phyloP scores from a whole-genome alignment of 2,329 filamentous ascomycete genomes.

The Phialophora verrucosa region DNA sequence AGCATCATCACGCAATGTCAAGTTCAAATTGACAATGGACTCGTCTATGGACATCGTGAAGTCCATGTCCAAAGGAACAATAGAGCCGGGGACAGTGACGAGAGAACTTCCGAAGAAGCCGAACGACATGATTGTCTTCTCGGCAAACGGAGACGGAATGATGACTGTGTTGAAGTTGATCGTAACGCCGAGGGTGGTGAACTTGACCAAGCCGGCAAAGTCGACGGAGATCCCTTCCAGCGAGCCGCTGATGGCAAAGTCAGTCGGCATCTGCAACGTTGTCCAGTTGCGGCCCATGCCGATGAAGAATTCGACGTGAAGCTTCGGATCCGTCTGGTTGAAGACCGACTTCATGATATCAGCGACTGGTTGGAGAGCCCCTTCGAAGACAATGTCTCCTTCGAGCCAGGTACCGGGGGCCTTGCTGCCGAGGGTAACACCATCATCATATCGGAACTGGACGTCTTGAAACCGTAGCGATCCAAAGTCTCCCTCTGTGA shows the following conservation, averaged over 20 bases:
- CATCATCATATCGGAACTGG: not conserved
- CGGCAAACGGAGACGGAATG: not conserved
- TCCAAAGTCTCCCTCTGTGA: not conserved
- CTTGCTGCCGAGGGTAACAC: not conserved
- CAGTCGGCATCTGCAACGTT: not conserved
- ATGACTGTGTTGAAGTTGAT: constrained; percentile 3
- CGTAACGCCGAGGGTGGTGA: constrained; percentile 1
- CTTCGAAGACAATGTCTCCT: not conserved
- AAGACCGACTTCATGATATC: constrained; percentile 4
- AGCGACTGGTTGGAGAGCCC: not conserved
- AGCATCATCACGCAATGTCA: constrained; percentile 1
- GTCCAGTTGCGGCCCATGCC: constrained; percentile 2
- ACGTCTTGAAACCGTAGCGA: not conserved
- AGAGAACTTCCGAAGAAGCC: not conserved
- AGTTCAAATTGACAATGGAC: not conserved
- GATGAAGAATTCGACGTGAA: constrained; percentile 1
- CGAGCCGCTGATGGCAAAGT: not conserved
- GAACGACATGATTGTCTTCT: not conserved
- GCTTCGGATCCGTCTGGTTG: not conserved
- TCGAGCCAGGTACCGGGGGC: not conserved
- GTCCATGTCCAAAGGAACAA: constrained; percentile 1
- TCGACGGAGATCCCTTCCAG: not conserved
- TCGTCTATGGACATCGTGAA: not conserved
- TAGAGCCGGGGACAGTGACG: not conserved
- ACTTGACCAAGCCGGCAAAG: not conserved